phyloP scores from a whole-genome alignment of 306 rosid species.

The Rosa multiflora region DNA sequence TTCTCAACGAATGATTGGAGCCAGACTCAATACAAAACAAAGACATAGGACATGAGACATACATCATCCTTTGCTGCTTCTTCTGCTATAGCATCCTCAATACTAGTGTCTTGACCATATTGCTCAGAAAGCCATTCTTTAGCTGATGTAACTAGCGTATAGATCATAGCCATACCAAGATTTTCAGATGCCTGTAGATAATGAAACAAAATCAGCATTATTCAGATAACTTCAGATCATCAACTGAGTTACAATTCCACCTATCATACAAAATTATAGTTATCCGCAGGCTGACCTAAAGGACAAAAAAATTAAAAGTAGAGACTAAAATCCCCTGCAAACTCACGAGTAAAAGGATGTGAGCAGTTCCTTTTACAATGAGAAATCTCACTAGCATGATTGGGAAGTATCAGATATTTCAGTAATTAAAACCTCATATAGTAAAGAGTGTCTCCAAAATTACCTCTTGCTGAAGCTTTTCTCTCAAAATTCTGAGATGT shows the following conservation, averaged over 20 bases:
- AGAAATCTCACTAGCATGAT: slow-evolving; percentile 19
- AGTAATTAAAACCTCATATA: slow-evolving; percentile 24
- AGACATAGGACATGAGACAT: slow-evolving; percentile 33
- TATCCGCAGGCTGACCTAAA: background rate
- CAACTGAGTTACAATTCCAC: background rate
- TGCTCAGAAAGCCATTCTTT: slow-evolving; percentile 91
- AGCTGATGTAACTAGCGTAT: slow-evolving; percentile 87
- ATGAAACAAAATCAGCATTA: slow-evolving; percentile 6
- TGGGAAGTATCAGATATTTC: slow-evolving; percentile 10
- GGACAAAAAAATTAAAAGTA: background rate
- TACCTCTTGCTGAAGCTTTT: slow-evolving; percentile 89
- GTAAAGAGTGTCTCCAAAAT: slow-evolving; percentile 16
- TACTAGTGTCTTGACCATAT: slow-evolving; percentile 56
- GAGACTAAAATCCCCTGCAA: background rate
- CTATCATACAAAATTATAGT: background rate
- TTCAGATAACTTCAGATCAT: background rate
- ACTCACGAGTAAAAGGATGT: background rate
- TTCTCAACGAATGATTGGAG: slow-evolving; percentile 17
- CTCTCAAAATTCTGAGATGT: slow-evolving; percentile 75
- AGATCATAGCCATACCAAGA: slow-evolving; percentile 99
- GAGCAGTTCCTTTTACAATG: background rate
- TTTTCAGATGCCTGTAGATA: slow-evolving; percentile 86
- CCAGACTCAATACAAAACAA: slow-evolving; percentile 11
- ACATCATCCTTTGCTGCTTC: slow-evolving; percentile 91
- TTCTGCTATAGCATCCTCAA: slow-evolving; percentile 55